phyloP scores from a whole-genome alignment of 257 asterid genomes.

The Leptodermis oblonga region DNA sequence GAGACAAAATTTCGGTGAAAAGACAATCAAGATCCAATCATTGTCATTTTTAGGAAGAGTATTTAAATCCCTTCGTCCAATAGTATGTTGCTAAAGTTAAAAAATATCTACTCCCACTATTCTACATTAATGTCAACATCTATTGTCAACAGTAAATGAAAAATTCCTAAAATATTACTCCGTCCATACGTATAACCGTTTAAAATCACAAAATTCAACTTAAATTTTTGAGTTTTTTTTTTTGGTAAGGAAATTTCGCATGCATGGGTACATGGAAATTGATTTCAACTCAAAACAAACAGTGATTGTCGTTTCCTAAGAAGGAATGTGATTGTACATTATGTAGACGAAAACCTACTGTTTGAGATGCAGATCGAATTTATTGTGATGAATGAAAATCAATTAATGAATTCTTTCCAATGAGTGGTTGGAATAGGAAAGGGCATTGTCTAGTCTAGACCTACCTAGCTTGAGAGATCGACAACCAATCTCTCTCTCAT shows the following conservation, averaged over 20 bases:
- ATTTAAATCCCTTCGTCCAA: no score
- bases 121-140: background rate
- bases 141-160: no score
- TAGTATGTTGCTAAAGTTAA: no score
- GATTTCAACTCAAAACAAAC: no score
- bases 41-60: slow-evolving; percentile 10
- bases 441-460: no score
- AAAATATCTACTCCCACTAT: background rate
- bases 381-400: background rate
- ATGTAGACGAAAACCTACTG: slow-evolving; percentile 1
- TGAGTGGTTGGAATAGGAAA: slow-evolving; percentile 15
- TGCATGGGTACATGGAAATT: background rate
- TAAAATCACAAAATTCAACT: background rate
- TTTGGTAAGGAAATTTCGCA: no score
- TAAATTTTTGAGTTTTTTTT: no score
- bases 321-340: background rate
- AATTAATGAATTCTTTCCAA: background rate
- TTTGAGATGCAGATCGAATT: background rate
- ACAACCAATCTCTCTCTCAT: no score
- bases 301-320: slow-evolving; percentile 9
- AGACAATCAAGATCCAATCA: slow-evolving; percentile 12
- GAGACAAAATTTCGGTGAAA: slow-evolving; percentile 14
- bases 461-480: no score
- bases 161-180: background rate
- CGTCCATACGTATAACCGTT: no score